Evolutionary conservation across 352 stramenopile species (phyloP), one percentile per base, ranked within the genome.

Genomic region (Aphanomyces stellatus): DNA sequence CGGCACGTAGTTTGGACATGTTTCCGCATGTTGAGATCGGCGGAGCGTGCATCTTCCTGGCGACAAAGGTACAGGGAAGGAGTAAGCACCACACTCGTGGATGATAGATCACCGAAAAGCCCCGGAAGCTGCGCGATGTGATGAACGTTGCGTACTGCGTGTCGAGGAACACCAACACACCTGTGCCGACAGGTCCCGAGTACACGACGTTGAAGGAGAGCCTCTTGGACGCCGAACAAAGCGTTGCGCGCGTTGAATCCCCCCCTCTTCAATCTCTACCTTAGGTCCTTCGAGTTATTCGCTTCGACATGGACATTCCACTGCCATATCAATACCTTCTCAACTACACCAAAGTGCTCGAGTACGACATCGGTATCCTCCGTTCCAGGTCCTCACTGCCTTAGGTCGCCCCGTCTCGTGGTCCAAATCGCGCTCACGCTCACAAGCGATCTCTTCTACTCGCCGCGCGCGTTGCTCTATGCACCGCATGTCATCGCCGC

Each of bases 141-240:
- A 67, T 67, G 60, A 67, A 67, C 35, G 60, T 67, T 3, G 60
- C 42, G 27, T 57, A 67, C 49, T 57, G 60, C 33, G 48, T 57
- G 19, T 22, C 60, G 25, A 25, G 42, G 3, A 67, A 67, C 10
- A 53, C 42, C n/a, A 67, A 67, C 35, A 34, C 43, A 3, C 60
- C 60, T 15, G 42, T 67, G 17, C 42, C 60, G 4, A 59, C 43
- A 11, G 60, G 60, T 15, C 28, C 27, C 24, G 60, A 59, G 34
- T 67, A 67, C 40, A 46, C 60, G 2, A 19, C 43, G 8, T 41
- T 67, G n/a, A 67, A 67, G 34, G 60, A 67, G 25, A 25, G 46
- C 4, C 35, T 67, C 19, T 24, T 67, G n/a, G 60, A 67, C 27
- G 60, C 28, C 34, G 60, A 67, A 33, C 60, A 67, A 59, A 56